phyloP scores from a whole-genome alignment of 257 asterid species.

The Anisodus acutangulus region DNA sequence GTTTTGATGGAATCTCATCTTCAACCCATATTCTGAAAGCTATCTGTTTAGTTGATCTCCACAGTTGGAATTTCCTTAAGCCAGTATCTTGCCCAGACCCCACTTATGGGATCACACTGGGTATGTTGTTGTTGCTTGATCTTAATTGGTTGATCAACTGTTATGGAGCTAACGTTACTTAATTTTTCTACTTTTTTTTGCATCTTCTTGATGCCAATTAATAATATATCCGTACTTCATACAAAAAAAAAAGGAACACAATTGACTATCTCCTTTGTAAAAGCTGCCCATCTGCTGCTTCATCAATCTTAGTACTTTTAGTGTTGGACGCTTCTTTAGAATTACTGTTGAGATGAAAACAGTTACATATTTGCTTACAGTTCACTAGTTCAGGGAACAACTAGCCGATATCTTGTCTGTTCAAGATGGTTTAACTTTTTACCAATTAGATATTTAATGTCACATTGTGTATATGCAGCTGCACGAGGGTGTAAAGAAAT shows the following conservation, averaged over 20 bases:
- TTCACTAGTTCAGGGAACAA: neutral
- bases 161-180: neutral
- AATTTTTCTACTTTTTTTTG: neutral
- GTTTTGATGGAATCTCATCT: neutral
- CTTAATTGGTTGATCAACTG: neutral
- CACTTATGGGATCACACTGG: constrained; percentile 51
- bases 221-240: neutral
- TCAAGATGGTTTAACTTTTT: constrained; percentile 17
- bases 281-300: neutral
- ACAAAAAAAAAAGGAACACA: neutral
- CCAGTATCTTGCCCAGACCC: constrained; percentile 40
- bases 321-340: neutral
- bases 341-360: neutral
- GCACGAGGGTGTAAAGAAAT: constrained; percentile 86
- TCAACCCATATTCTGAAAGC: neutral
- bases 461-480: constrained; percentile 56
- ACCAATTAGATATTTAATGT: neutral
- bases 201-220: constrained; percentile 11
- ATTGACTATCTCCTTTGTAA: neutral
- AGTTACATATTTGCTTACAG: neutral
- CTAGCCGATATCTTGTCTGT: neutral
- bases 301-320: neutral
- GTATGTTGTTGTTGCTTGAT: neutral
- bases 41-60: neutral
- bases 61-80: constrained; percentile 27